These are phyloP conservation scores for Candida silvicultrix DNA, from an alignment of 805 yeast genomes.

Conservation along the genomic window DNA sequence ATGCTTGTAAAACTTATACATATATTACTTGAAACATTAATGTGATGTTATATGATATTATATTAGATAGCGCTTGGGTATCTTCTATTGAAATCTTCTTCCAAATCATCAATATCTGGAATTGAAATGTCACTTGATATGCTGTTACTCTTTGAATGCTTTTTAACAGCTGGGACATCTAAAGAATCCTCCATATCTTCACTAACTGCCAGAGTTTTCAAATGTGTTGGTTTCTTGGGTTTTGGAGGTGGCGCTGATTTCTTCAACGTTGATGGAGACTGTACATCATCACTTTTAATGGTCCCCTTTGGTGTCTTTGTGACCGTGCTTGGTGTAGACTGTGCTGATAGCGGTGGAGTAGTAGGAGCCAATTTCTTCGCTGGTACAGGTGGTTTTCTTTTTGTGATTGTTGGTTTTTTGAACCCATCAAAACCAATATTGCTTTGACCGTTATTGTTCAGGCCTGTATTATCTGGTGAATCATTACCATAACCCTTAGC, in stretches of 20 bases:
- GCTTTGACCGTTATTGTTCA: slow-evolving; percentile 20
- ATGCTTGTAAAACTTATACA: too few species aligned
- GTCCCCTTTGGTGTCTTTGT: slow-evolving; percentile 12
- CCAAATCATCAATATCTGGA: slow-evolving; percentile 54
- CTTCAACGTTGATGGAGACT: slow-evolving; percentile 15
- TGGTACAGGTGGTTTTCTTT: slow-evolving; percentile 11
- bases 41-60: neutral
- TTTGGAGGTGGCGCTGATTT: slow-evolving; percentile 47
- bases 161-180: neutral
- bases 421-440: slow-evolving; percentile 21
- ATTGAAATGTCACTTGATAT: slow-evolving; percentile 34
- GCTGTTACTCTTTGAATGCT: neutral
- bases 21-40: neutral
- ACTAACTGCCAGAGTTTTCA: slow-evolving; percentile 30
- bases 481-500: slow-evolving; percentile 82
- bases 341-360: slow-evolving; percentile 21
- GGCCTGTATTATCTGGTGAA: slow-evolving; percentile 25
- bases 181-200: slow-evolving; percentile 3
- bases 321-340: slow-evolving; percentile 21
- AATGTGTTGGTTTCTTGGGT: slow-evolving; percentile 56
- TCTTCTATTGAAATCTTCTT: slow-evolving; percentile 46
- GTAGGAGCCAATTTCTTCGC: slow-evolving; percentile 10
- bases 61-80: slow-evolving; percentile 53
- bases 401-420: slow-evolving; percentile 16
- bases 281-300: neutral